Conservation (phyloP, 495 filamentous ascomycete genomes). For the Aspergillus baeticus region DNA sequence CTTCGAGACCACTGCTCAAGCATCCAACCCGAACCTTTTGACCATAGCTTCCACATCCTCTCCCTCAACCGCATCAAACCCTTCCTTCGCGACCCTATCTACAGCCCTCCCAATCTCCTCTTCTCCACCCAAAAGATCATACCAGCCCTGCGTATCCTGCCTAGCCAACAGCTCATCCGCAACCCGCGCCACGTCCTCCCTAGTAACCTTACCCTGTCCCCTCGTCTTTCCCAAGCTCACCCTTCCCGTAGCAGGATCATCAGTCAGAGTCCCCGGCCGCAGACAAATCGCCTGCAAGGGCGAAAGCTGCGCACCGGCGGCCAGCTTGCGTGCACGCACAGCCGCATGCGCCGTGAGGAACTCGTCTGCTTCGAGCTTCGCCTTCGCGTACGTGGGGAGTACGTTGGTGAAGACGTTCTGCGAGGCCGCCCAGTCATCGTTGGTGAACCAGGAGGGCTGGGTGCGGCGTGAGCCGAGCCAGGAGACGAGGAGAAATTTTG, state of each 20-base stretch:
- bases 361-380: constrained; percentile 76
- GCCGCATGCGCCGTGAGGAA: constrained; percentile 59
- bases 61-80: constrained; percentile 64
- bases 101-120: constrained; percentile 61
- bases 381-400: constrained; percentile 65
- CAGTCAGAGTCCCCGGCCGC: constrained; percentile 63
- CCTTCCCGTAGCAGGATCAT: constrained; percentile 55
- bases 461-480: constrained; percentile 59
- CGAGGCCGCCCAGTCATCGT: constrained; percentile 52
- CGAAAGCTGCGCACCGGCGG: constrained; percentile 24
- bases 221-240: constrained; percentile 65
- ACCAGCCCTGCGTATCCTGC: constrained; percentile 58
- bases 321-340: constrained; percentile 41
- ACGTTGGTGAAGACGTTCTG: constrained; percentile 51
- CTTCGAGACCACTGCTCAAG: background rate
- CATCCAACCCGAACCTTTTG: constrained; percentile 35
- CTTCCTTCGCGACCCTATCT: constrained; percentile 58
- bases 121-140: constrained; percentile 60
- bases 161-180: constrained; percentile 62
- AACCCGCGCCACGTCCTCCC: constrained; percentile 70
- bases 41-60: constrained; percentile 58
- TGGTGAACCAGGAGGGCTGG: constrained; percentile 67
- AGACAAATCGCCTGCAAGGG: constrained; percentile 65
- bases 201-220: constrained; percentile 54
- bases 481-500: constrained; percentile 74